Conservation (phyloP, 2,329 filamentous ascomycete genomes). For the Fusarium kyushuense region DNA sequence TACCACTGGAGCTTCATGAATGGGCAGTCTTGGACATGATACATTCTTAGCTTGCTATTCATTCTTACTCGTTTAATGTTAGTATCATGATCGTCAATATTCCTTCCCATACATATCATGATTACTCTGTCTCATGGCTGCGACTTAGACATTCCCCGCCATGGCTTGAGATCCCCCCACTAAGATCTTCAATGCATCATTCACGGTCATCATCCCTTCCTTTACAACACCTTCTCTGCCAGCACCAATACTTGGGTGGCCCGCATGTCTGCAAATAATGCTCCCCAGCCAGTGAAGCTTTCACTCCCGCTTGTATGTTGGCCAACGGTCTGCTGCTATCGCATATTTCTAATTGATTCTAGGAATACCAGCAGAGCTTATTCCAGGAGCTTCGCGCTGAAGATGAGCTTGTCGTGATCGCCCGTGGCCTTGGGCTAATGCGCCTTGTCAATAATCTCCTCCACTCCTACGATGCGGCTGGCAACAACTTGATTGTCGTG, state of each 20-base stretch:
- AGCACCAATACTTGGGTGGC: slow-evolving; percentile 38
- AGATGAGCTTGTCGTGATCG: slow-evolving; percentile 94
- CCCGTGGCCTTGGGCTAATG: slow-evolving; percentile 90
- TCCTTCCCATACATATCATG: neutral
- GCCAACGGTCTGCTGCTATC: neutral
- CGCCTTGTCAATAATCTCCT: slow-evolving; percentile 95
- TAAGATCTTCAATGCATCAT: slow-evolving; percentile 32
- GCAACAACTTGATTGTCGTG: slow-evolving; percentile 90
- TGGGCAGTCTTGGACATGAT: neutral
- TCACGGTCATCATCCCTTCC: slow-evolving; percentile 29
- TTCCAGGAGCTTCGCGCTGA: slow-evolving; percentile 90
- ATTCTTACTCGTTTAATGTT: neutral
- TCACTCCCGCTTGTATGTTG: slow-evolving; percentile 71
- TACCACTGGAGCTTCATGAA: neutral
- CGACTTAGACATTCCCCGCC: slow-evolving; percentile 16
- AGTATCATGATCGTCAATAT: neutral
- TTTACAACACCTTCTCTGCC: slow-evolving; percentile 27
- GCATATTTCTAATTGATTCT: slow-evolving; percentile 29
- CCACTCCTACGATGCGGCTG: slow-evolving; percentile 95
- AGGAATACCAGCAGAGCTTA: slow-evolving; percentile 94
- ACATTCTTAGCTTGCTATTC: neutral
- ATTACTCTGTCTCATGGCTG: slow-evolving; percentile 12
- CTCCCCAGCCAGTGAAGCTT: slow-evolving; percentile 79
- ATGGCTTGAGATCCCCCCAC: slow-evolving; percentile 27
- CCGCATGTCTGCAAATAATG: slow-evolving; percentile 66